phyloP scores from a whole-genome alignment of 2,329 filamentous ascomycete species.

The Rutstroemia sp. region DNA sequence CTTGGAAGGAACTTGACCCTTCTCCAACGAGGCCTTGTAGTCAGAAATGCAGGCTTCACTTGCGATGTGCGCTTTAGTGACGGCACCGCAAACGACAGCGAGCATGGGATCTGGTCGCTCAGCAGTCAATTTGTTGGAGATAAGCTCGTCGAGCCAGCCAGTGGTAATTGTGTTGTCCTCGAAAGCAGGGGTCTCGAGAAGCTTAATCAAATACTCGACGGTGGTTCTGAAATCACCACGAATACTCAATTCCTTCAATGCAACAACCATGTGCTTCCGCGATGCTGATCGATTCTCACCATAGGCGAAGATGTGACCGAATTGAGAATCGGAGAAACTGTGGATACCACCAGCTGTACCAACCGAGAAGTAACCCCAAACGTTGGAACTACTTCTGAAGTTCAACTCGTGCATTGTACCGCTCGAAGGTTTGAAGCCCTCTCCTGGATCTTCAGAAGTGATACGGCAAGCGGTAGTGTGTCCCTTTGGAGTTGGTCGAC shows the following conservation, averaged over 20 bases:
- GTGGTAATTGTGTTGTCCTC: slow-evolving; percentile 99
- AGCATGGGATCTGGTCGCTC: slow-evolving; percentile 91
- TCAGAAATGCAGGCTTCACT: slow-evolving; percentile 83
- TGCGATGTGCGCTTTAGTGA: slow-evolving; percentile 90
- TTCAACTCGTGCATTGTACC: slow-evolving; percentile 99
- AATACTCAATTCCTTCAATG: slow-evolving; percentile 97
- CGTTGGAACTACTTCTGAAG: slow-evolving; percentile 97
- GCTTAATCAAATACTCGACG: slow-evolving; percentile 97
- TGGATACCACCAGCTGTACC: slow-evolving; percentile 94
- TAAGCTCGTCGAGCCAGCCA: slow-evolving; percentile 96
- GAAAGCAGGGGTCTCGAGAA: slow-evolving; percentile 95
- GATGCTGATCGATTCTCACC: slow-evolving; percentile 95
- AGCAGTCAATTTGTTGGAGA: slow-evolving; percentile 93
- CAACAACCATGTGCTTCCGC: slow-evolving; percentile 98
- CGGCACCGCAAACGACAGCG: slow-evolving; percentile 90
- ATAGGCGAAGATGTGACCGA: slow-evolving; percentile 98
- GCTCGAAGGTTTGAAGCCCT: slow-evolving; percentile 98
- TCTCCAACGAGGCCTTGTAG: slow-evolving; percentile 83
- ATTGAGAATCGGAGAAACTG: slow-evolving; percentile 98
- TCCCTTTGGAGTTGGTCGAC: slow-evolving; percentile 86
- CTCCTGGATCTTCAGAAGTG: slow-evolving; percentile 95
- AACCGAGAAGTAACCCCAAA: slow-evolving; percentile 99
- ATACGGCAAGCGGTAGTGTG: slow-evolving; percentile 99
- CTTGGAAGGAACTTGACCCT: slow-evolving; percentile 94
- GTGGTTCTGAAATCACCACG: slow-evolving; percentile 98